These are phyloP conservation scores for Eucalyptus decipiens DNA, from an alignment of 345 rosid genomes.

Conservation along the genomic window DNA sequence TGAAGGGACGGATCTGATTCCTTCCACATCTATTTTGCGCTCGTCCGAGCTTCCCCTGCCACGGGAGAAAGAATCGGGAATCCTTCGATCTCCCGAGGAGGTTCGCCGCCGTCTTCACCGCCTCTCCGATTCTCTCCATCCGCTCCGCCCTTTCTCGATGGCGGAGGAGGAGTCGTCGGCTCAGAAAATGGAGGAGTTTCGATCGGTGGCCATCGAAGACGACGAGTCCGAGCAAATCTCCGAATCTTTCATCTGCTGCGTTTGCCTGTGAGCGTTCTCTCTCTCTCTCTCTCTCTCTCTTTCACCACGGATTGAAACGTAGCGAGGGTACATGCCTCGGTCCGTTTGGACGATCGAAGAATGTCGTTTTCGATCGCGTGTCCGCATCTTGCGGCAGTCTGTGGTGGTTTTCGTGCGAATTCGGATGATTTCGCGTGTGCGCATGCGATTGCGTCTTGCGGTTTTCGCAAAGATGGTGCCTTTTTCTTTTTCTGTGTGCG, in stretches of 20 bases:
- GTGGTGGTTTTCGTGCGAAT: not conserved
- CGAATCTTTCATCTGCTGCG: conserved; percentile 42
- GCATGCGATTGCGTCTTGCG: not conserved
- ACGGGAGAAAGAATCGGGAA: not conserved
- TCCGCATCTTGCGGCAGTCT: not conserved
- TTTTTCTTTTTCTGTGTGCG: not conserved
- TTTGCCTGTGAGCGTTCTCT: conserved; percentile 42
- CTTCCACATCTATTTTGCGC: not conserved
- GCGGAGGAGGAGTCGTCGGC: not conserved
- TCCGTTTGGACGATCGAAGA: not conserved
- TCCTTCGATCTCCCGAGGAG: not conserved
- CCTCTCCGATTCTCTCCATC: not conserved
- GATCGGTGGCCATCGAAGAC: not conserved
- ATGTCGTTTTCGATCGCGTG: not conserved
- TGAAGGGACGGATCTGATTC: not conserved
- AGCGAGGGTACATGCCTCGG: not conserved
- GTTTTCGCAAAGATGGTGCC: not conserved
- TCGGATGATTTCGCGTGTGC: not conserved
- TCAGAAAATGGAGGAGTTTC: not conserved
- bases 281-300: not conserved
- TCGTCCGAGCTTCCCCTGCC: not conserved
- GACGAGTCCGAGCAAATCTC: conserved; percentile 28
- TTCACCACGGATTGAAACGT: not conserved
- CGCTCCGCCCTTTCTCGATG: not conserved
- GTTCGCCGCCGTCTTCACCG: too few species aligned